Conservation (phyloP, 2,329 filamentous ascomycete species). For the Penicillium sp. region DNA sequence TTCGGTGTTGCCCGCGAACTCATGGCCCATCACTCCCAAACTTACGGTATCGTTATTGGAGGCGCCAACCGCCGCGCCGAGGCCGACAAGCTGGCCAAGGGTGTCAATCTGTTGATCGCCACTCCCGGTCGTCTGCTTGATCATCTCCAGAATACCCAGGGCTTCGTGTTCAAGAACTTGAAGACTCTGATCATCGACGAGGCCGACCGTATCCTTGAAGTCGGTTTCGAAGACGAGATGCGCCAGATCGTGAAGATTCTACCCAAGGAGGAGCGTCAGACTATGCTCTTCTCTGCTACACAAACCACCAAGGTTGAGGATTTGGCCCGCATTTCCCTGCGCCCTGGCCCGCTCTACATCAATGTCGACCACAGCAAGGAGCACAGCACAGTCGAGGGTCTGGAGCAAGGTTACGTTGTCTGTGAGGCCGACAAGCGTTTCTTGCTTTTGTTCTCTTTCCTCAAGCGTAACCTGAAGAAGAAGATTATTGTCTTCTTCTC, state of each 20-base stretch:
- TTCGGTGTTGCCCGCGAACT: conserved; percentile 92
- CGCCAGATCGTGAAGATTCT: conserved; percentile 92
- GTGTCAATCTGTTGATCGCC: conserved; percentile 90
- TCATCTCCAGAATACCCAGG: conserved; percentile 87
- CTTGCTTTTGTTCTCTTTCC: conserved; percentile 87
- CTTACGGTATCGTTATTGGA: conserved; percentile 93
- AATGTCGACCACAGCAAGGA: conserved; percentile 91
- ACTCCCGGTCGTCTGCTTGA: conserved; percentile 91
- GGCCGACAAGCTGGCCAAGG: conserved; percentile 89
- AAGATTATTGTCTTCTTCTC: conserved; percentile 98
- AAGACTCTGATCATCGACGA: conserved; percentile 93
- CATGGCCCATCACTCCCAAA: conserved; percentile 90
- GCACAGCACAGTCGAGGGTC: conserved; percentile 84
- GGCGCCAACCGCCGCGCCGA: conserved; percentile 89
- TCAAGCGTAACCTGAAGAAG: conserved; percentile 89
- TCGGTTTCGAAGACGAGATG: conserved; percentile 99
- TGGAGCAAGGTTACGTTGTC: conserved; percentile 94
- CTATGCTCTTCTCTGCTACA: conserved; percentile 97
- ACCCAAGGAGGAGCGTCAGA: conserved; percentile 81
- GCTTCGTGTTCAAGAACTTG: conserved; percentile 88
- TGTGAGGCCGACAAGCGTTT: conserved; percentile 94
- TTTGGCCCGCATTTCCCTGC: conserved; percentile 86
- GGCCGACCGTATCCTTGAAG: conserved; percentile 92
- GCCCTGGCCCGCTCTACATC: conserved; percentile 89
- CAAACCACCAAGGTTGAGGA: conserved; percentile 99